A percentile compares a stretch with the other conserved stretches of the same genome.
These are phyloP conservation scores for Murraya paniculata DNA, from an alignment of 345 rosid genomes.

Conservation along the genomic window DNA sequence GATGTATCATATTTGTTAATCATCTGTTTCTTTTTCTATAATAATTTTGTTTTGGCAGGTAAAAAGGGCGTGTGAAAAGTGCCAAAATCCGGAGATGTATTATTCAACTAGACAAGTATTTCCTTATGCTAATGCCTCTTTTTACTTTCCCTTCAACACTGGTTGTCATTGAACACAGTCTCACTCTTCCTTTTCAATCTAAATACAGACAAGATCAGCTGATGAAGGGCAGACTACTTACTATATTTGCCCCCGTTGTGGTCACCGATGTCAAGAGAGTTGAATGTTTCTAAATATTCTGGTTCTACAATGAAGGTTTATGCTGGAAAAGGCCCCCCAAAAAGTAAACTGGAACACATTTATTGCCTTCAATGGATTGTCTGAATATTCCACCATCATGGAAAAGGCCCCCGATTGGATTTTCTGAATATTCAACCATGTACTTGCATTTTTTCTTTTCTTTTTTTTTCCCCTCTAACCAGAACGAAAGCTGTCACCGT, in stretches of 20 bases:
- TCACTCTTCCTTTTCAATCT: not conserved
- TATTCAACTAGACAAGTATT: slow-evolving; percentile 42
- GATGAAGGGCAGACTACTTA: slow-evolving; percentile 50
- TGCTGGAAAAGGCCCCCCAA: too few relatives aligned
- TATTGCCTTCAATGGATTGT: too few relatives aligned
- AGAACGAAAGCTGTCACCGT: not conserved
- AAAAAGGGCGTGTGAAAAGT: slow-evolving; percentile 32
- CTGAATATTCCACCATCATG: not conserved
- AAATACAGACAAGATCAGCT: slow-evolving; percentile 46
- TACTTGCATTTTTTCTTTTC: not conserved
- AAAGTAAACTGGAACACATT: too few relatives aligned
- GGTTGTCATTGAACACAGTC: not conserved
- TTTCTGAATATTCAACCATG: not conserved
- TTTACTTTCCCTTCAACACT: not conserved
- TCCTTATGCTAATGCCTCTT: not conserved
- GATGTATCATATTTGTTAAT: slow-evolving; percentile 6
- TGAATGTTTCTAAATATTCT: not conserved
- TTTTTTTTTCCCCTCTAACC: not conserved
- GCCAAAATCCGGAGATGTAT: slow-evolving; percentile 35
- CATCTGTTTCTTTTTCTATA: not conserved
- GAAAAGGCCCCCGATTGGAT: not conserved
- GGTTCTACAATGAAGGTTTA: not conserved
- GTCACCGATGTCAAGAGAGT: slow-evolving; percentile 10
- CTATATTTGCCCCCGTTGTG: slow-evolving; percentile 33
- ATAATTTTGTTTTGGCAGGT: slow-evolving; percentile 21